A percentile compares a stretch with the other conserved stretches of the same genome.
phyloP scores from a whole-genome alignment of 306 rosid genomes.

The Lablab purpureus region DNA sequence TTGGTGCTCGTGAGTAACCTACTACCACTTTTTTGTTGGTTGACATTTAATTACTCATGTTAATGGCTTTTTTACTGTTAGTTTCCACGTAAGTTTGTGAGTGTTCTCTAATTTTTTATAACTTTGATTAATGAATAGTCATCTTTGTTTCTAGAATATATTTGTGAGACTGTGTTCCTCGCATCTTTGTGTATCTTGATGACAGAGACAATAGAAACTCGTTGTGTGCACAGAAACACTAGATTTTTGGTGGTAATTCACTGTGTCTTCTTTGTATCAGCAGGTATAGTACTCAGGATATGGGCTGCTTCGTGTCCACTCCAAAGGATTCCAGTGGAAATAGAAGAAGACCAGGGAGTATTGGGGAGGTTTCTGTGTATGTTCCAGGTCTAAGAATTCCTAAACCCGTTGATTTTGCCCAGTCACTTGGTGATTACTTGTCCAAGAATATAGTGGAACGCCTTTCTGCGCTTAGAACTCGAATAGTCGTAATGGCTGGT shows the following conservation, averaged over 20 bases:
- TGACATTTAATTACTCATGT: slow-evolving; percentile 66
- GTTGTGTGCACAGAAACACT: slow-evolving; percentile 25
- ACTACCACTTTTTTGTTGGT: slow-evolving; percentile 76
- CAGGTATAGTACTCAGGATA: slow-evolving; percentile 66
- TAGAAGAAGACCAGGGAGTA: slow-evolving; percentile 90
- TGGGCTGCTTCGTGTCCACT: slow-evolving; percentile 91
- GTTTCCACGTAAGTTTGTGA: slow-evolving; percentile 44
- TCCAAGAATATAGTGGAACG: slow-evolving; percentile 86
- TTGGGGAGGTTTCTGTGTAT: slow-evolving; percentile 90
- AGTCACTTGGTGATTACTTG: slow-evolving; percentile 76
- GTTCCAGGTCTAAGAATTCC: slow-evolving; percentile 97
- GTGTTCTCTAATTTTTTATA: slow-evolving; percentile 39
- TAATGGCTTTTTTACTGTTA: slow-evolving; percentile 51
- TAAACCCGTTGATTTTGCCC: slow-evolving; percentile 88
- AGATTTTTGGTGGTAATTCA: slow-evolving; percentile 48
- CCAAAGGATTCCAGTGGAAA: slow-evolving; percentile 83
- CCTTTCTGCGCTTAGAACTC: slow-evolving; percentile 89
- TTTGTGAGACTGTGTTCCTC: slow-evolving; percentile 41
- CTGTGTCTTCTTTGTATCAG: slow-evolving; percentile 50
- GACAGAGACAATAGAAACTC: slow-evolving; percentile 38
- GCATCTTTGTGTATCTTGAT: slow-evolving; percentile 44
- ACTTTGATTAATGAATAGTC: slow-evolving; percentile 40
- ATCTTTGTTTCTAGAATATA: slow-evolving; percentile 35
- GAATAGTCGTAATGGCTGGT: slow-evolving; percentile 93
- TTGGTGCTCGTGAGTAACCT: slow-evolving; percentile 76